A percentile compares a stretch with the other conserved stretches of the same genome.
These are phyloP conservation scores for Cladophialophora carrionii DNA, from an alignment of 2,329 filamentous ascomycete species.

Conservation along the genomic window DNA sequence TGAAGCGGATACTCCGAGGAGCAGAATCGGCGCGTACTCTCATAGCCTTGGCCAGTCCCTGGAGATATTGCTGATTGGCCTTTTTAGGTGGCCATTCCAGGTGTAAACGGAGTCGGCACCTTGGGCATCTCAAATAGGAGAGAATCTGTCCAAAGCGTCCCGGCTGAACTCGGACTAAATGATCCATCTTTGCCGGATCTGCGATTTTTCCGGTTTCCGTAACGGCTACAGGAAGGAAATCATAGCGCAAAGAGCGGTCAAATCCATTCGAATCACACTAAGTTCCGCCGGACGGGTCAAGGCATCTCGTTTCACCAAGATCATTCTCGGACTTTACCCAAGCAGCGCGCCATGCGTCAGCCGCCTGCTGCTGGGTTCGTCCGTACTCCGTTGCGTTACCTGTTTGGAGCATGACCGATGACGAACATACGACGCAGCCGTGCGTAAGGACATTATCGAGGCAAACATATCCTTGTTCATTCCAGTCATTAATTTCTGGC, in stretches of 20 bases:
- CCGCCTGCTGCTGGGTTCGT: background rate
- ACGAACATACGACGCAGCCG: background rate
- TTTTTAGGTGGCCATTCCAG: too few relatives aligned
- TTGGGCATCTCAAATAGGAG: background rate
- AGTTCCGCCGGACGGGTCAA: background rate
- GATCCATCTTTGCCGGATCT: background rate
- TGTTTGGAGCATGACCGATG: background rate
- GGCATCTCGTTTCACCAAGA: background rate
- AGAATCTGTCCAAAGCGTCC: background rate
- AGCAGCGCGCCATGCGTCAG: background rate
- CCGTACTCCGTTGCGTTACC: too few relatives aligned
- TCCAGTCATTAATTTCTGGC: slow-evolving; percentile 13
- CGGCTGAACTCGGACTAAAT: background rate
- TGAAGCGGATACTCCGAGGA: background rate
- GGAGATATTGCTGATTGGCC: too few relatives aligned
- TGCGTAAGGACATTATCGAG: too few relatives aligned
- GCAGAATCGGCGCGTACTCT: background rate
- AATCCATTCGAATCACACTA: background rate
- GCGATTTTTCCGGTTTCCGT: background rate
- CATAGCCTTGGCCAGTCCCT: background rate
- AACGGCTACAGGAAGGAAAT: background rate
- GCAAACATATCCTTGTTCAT: slow-evolving; percentile 7
- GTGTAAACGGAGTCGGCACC: background rate
- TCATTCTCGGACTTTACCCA: background rate
- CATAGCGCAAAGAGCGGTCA: background rate